These are phyloP conservation scores for Sphaerostilbella broomeana DNA, from an alignment of 2,329 filamentous ascomycete genomes.

Conservation along the genomic window DNA sequence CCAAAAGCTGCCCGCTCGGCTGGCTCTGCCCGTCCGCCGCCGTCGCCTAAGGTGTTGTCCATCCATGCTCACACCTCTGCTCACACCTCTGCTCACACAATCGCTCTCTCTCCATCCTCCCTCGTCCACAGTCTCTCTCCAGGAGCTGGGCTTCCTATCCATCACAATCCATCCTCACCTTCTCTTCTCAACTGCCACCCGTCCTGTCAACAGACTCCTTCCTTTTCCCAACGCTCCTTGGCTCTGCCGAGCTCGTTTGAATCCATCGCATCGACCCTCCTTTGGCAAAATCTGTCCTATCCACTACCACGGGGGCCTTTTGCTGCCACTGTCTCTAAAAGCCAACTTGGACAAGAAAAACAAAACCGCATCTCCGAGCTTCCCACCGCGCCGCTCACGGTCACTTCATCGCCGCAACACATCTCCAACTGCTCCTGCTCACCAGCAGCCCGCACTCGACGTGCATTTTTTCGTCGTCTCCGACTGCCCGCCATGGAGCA, in stretches of 20 bases:
- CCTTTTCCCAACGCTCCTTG: conserved; percentile 34
- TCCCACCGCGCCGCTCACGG: conserved; percentile 3
- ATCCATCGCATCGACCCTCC: conserved; percentile 29
- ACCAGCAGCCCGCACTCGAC: conserved; percentile 31
- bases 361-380: conserved; percentile 1
- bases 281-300: conserved; percentile 30
- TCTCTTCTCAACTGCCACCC: conserved; percentile 33
- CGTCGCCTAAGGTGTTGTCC: conserved; percentile 3
- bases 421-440: conserved; percentile 14
- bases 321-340: conserved; percentile 18
- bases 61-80: conserved; percentile 13
- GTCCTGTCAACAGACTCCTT: conserved; percentile 28
- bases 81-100: conserved; percentile 17
- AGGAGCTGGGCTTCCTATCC: conserved; percentile 32
- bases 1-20: neutral
- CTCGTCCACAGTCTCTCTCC: conserved; percentile 22
- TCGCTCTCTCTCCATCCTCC: conserved; percentile 17
- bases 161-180: conserved; percentile 39
- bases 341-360: conserved; percentile 11
- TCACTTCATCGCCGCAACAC: conserved; percentile 9
- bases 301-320: conserved; percentile 14
- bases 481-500: conserved; percentile 53
- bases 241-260: conserved; percentile 26
- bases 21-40: too few species aligned
- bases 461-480: conserved; percentile 42